Evolutionary conservation across 805 yeast genomes (phyloP).

Genomic region (Lipomyces sp.): DNA sequence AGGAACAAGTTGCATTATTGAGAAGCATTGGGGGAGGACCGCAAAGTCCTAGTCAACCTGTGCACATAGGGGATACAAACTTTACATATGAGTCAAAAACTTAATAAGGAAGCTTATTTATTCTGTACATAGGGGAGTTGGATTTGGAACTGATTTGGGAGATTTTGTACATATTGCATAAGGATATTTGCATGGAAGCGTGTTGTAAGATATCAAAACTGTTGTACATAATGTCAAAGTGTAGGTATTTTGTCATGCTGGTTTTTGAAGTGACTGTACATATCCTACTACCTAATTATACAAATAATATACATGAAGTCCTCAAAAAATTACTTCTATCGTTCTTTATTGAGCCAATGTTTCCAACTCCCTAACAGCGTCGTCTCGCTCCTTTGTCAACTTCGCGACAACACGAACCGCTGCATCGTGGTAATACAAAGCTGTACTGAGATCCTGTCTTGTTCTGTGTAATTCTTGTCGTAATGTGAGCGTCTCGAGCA

Average conservation of each 20-base stretch:
- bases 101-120: neutral
- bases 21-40: neutral
- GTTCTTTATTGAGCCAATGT: conserved; percentile 41
- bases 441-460: conserved; percentile 72
- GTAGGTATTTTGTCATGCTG: neutral
- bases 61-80: neutral
- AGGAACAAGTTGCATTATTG: neutral
- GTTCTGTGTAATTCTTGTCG: conserved; percentile 71
- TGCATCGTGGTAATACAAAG: conserved; percentile 86
- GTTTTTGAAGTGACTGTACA: neutral
- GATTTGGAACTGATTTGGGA: neutral
- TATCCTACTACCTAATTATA: neutral
- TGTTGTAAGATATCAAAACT: neutral
- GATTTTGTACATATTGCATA: neutral
- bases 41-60: neutral
- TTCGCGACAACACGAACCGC: conserved; percentile 83
- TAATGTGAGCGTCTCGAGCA: conserved; percentile 76
- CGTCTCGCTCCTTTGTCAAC: conserved; percentile 76
- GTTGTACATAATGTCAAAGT: neutral
- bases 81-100: conserved; percentile 1
- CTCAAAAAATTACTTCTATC: neutral
- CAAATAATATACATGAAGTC: neutral
- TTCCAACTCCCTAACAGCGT: conserved; percentile 67
- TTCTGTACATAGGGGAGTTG: neutral
- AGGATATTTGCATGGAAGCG: neutral